Evolutionary conservation across 495 filamentous ascomycete genomes (phyloP), one percentile per base, ranked within the genome.

Genomic region (Podospora tetraspora): DNA sequence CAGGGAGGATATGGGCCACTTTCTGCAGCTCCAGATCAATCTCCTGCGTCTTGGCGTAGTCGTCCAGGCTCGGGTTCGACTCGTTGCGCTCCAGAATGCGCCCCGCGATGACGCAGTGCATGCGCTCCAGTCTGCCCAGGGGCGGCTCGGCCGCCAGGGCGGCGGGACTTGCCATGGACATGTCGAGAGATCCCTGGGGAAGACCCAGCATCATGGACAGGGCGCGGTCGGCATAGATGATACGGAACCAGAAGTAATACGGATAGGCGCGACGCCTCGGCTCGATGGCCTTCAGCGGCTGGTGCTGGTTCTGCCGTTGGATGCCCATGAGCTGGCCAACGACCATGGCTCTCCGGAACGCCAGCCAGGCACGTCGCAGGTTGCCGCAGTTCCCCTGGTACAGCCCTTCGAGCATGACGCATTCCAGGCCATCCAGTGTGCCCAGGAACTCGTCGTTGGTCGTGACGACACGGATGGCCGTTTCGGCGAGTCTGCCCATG

Each of bases 381-480:
- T 84, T 84, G 2, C 83, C 85, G 12, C 61, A 64, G 65, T 84
- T 80, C 29, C 72, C 75, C 2, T 85, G 80, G 71, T 81, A 85
- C 60, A 80, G 62, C 24, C 71, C 72, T 68, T 86, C 84, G 10
- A 84, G 69, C 63, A 86, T 80, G 62, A 86, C 73, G 67, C 81
- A 85, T 62, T 84, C 81, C 4, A 86, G 59, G 13, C 80, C 82
- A 63, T 87, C 83, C 56, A 86, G 59, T 1, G 73, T 80, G 65
- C 76, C 72, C 52, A 78, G 66, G 11, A 85, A 76, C 22, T 81
- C 78, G 56, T 85, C 83, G 64, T 84, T 80, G 29, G 75, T 77
- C 1, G 78, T 83, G 8, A 86, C 80, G 5, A 82, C 69, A n/a
- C 67, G 75, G 29, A 68, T 77, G 22, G 80, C 82, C 13, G 71